These are phyloP conservation scores for Tolypocladium guangdongense DNA, from an alignment of 2,329 filamentous ascomycete genomes.

Conservation along the genomic window DNA sequence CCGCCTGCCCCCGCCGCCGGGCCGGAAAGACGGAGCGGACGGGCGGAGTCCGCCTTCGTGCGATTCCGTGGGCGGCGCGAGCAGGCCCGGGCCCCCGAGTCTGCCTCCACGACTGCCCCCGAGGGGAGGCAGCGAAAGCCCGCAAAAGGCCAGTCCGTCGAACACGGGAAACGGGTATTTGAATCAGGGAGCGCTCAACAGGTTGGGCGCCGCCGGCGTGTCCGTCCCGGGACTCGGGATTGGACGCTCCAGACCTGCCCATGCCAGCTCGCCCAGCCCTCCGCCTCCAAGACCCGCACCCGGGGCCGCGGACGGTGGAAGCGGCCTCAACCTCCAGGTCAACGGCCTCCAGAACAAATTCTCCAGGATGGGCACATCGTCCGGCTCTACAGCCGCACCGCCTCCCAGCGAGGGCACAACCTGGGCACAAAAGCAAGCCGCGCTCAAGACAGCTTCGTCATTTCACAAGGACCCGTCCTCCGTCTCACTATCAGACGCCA, in stretches of 20 bases:
- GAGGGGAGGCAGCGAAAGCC: constrained; percentile 1
- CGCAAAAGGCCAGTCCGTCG: not conserved
- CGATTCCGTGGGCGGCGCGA: constrained; percentile 9
- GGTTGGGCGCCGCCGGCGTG: constrained; percentile 64
- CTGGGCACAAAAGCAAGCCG: constrained; percentile 54
- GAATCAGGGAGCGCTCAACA: constrained; percentile 48
- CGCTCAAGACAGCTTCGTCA: constrained; percentile 47
- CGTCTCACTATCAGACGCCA: constrained; percentile 48
- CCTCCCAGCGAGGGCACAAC: constrained; percentile 41
- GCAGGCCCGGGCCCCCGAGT: constrained; percentile 34
- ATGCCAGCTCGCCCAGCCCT: constrained; percentile 15
- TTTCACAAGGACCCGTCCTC: constrained; percentile 51
- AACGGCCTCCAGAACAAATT: constrained; percentile 61
- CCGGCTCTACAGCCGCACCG: constrained; percentile 9
- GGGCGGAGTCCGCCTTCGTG: constrained; percentile 19
- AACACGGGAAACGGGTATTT: constrained; percentile 17
- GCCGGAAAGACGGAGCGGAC: constrained; percentile 33
- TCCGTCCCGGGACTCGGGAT: constrained; percentile 73
- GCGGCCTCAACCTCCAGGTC: constrained; percentile 31
- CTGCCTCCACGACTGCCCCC: constrained; percentile 38
- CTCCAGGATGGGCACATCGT: constrained; percentile 34
- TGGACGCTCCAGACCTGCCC: constrained; percentile 27
- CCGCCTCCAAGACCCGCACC: constrained; percentile 13
- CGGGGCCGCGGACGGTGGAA: constrained; percentile 7
- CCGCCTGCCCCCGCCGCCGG: constrained; percentile 61